phyloP scores from a whole-genome alignment of 345 rosid species.

The Excoecaria cochinchinensis region DNA sequence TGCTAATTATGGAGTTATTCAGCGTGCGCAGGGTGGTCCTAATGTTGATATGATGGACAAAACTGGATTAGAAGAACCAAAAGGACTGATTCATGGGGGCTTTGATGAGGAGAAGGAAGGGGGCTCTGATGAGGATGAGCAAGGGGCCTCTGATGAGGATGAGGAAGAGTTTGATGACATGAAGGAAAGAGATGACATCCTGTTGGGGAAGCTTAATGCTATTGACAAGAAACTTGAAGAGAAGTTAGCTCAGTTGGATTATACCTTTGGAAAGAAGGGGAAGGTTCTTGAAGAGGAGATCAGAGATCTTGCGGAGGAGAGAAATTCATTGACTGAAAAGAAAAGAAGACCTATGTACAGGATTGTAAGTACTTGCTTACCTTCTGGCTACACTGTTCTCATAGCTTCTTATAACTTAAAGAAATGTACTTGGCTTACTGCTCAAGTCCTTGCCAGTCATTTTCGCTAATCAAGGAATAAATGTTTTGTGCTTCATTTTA shows the following conservation, averaged over 20 bases:
- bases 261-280: conserved; percentile 92
- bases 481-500: not conserved
- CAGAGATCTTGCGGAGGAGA: conserved; percentile 85
- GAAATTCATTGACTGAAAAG: conserved; percentile 87
- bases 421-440: not conserved
- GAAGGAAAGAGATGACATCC: conserved; percentile 79
- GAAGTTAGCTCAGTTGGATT: conserved; percentile 81
- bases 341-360: conserved; percentile 77
- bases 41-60: conserved; percentile 30
- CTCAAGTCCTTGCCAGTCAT: not conserved
- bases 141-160: conserved; percentile 39
- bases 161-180: conserved; percentile 92
- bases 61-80: conserved; percentile 42
- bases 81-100: conserved; percentile 24
- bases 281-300: conserved; percentile 90
- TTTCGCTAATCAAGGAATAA: not conserved
- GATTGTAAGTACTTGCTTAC: conserved; percentile 47
- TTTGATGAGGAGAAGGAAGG: conserved; percentile 58
- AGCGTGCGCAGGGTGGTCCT: conserved; percentile 43
- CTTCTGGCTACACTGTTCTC: conserved; percentile 1
- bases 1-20: conserved; percentile 65
- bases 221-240: conserved; percentile 82
- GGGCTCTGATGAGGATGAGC: conserved; percentile 50
- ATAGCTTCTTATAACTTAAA: not conserved
- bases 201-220: conserved; percentile 68